Conservation (phyloP, 441 rosid species). For the Gossypium trilobum region DNA sequence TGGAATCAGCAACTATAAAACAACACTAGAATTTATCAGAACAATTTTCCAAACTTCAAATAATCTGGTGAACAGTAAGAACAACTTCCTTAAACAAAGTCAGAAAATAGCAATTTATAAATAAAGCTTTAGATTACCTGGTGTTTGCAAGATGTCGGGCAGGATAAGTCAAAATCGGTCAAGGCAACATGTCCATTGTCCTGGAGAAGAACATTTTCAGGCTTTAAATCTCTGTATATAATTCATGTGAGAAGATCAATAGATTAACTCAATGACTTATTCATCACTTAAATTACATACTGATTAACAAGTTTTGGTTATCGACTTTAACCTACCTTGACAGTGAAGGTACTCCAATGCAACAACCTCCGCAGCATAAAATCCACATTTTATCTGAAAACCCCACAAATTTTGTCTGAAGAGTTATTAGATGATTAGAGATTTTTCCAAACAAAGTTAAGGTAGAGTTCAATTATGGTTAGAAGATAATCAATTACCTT, state of each 20-base stretch:
- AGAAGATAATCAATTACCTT: constrained; percentile 33
- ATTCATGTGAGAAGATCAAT: constrained; percentile 29
- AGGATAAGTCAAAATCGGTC: constrained; percentile 88
- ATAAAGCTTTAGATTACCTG: constrained; percentile 37
- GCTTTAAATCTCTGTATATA: constrained; percentile 88
- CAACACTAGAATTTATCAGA: not conserved
- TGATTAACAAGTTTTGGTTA: not conserved
- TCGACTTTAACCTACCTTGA: constrained; percentile 47
- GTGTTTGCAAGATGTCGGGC: constrained; percentile 88
- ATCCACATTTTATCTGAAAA: constrained; percentile 33
- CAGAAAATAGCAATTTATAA: not conserved
- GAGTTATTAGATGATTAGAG: not conserved
- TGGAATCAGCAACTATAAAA: constrained; percentile 61
- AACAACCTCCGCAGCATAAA: constrained; percentile 76
- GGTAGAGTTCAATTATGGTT: not conserved
- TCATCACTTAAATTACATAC: not conserved
- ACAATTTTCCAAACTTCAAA: not conserved
- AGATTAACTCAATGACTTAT: not conserved
- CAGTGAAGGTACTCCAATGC: constrained; percentile 96
- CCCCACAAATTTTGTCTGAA: not conserved
- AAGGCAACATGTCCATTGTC: constrained; percentile 65
- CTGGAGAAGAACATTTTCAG: constrained; percentile 80
- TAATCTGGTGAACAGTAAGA: not conserved
- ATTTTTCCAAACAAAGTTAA: not conserved
- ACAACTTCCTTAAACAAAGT: not conserved